phyloP scores from a whole-genome alignment of 805 yeast genomes.

The Blastobotrys terrestris region DNA sequence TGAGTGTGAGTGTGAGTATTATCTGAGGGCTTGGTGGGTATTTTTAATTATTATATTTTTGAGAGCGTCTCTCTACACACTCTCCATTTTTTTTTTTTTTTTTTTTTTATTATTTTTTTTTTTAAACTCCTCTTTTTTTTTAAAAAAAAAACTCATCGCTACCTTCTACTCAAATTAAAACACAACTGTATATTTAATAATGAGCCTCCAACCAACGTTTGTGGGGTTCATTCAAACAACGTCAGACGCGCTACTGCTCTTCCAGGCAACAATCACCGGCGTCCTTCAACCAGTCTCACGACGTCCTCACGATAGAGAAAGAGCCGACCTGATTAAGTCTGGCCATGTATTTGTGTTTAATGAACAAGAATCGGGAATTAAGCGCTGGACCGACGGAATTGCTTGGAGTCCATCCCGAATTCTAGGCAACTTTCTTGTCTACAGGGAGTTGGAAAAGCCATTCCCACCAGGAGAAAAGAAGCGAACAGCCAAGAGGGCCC shows the following conservation, averaged over 20 bases:
- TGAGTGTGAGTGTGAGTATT: neutral
- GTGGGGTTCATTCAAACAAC: conserved; percentile 75
- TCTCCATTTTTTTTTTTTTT: neutral
- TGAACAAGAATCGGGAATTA: conserved; percentile 76
- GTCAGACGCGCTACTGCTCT: conserved; percentile 71
- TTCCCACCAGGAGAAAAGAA: conserved; percentile 41
- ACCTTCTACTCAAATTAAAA: neutral
- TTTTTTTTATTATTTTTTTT: too few species aligned
- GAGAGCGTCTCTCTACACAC: neutral
- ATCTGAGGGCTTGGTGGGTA: neutral
- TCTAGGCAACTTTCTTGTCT: conserved; percentile 75
- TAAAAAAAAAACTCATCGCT: neutral
- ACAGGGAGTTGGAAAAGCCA: conserved; percentile 59
- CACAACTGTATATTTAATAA: neutral
- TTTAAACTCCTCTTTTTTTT: neutral
- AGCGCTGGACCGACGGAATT: conserved; percentile 96
- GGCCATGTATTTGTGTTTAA: conserved; percentile 82
- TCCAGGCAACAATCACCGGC: conserved; percentile 71
- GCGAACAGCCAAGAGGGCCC: conserved; percentile 11
- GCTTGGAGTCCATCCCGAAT: conserved; percentile 91
- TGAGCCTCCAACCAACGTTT: conserved; percentile 48
- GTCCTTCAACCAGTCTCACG: conserved; percentile 58
- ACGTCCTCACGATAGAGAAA: conserved; percentile 77
- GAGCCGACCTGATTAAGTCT: conserved; percentile 55
- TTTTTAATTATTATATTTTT: too few species aligned